Evolutionary conservation across 495 filamentous ascomycete species (phyloP), one percentile per base, ranked within the genome.

Genomic region (Annulohypoxylon bovei): DNA sequence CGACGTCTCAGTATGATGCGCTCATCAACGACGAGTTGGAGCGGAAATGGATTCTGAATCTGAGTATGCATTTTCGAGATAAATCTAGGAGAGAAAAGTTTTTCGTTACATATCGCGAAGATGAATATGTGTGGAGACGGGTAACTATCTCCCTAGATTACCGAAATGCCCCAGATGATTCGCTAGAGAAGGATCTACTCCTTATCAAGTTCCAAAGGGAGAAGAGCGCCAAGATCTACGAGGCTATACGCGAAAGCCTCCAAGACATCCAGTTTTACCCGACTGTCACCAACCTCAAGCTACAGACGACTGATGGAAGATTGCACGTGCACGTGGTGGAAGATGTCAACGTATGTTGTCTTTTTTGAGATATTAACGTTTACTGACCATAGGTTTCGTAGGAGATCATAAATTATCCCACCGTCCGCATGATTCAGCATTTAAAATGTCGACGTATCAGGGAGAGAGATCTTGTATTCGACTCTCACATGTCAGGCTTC

Each of bases 321-420:
- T 83, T 99, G 52, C 95, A 99, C 80, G 94, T 99, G 20, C 95
- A 98, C 77, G 95, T 99, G 49, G 96, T 95, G n/a, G 95, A 98
- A 77, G 95, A 99, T 78, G 87, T 93, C 50, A 95, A 98, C 76
- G 83, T 85, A 71, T 23, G 82, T 80, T 59, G 33, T n/a, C 14
- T 49, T 32, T 62, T 40, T 8, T 39, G 8, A 50, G 39, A 32
- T 30, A 8, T n/a, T 11, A 23, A 39, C 23, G 62, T 73, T 16
- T 76, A 57, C 65, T 72, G 32, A 77, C 47, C 11, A 33, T 33
- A 9, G 32, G 28, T 8, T 11, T 52, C 32, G 28, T 61, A 85
- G 83, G 95, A 99, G 78, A 97, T 93, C 53, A 95, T 98, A 58
- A 88, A 88, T 3, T 98, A 96, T 74, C 95, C 95, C 2, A 87